Conservation (phyloP, 2,329 filamentous ascomycete species). For the Thelonectria blattea region DNA sequence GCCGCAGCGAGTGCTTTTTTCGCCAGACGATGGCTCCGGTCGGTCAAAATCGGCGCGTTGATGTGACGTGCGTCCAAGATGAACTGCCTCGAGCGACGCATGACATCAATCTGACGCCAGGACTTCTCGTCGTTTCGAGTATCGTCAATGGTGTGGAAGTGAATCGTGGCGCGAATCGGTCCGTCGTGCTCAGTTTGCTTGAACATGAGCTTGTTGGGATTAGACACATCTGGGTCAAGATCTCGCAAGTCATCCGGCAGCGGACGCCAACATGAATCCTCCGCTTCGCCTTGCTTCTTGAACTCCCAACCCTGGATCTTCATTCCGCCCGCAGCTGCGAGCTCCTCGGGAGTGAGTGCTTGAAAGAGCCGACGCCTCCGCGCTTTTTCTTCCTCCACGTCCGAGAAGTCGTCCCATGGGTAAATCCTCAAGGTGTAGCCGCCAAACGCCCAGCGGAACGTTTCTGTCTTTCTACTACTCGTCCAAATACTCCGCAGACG, state of each 20-base stretch:
- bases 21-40: background rate
- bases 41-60: background rate
- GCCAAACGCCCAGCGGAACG: background rate
- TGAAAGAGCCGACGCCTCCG: constrained; percentile 1
- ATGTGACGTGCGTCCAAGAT: constrained; percentile 4
- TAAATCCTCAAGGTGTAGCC: background rate
- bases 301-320: background rate
- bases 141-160: background rate
- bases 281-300: background rate
- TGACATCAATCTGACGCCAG: background rate
- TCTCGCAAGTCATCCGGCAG: background rate
- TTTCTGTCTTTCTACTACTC: background rate
- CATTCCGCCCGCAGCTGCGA: background rate
- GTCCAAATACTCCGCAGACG: background rate
- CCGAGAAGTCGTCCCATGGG: too few relatives aligned
- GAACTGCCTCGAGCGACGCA: constrained; percentile 5
- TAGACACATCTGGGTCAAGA: background rate
- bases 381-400: background rate
- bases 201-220: background rate
- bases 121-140: background rate
- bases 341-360: background rate
- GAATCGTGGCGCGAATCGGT: background rate
- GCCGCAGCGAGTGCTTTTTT: background rate
- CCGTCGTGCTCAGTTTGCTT: background rate
- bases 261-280: background rate